Percentiles rank a stretch among this genome's conserved stretches.
Conservation (phyloP, 164 flowering plant species). For the Kingdonia uniflora region DNA sequence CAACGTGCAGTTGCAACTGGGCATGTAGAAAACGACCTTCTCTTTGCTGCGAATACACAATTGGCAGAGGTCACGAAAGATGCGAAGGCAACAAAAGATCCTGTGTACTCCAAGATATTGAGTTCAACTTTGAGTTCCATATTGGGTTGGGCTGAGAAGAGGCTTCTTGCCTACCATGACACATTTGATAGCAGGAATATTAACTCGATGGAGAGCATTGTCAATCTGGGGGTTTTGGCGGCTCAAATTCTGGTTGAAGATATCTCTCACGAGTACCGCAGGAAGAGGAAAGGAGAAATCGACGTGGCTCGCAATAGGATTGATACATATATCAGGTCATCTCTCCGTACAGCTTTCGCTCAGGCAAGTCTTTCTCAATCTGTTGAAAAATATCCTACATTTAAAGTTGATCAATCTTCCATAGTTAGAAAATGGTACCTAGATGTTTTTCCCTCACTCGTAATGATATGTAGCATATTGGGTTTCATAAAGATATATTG, state of each 20-base stretch:
- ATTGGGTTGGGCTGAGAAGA: conserved; percentile 71
- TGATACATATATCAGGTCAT: conserved; percentile 77
- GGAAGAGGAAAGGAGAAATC: conserved; percentile 40
- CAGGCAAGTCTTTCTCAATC: conserved; percentile 47
- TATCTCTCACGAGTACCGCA: conserved; percentile 48
- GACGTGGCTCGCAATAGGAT: conserved; percentile 44
- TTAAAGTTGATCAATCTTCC: no score
- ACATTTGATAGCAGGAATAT: conserved; percentile 38
- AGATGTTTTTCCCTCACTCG: no score
- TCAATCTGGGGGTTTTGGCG: conserved; percentile 47
- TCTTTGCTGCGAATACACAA: conserved; percentile 55
- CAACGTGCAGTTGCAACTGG: conserved; percentile 55
- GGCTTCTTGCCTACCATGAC: conserved; percentile 70
- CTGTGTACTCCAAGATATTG: conserved; percentile 38
- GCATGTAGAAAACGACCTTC: conserved; percentile 60
- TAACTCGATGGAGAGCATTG: conserved; percentile 43
- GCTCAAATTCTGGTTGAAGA: conserved; percentile 61
- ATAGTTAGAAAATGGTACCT: no score
- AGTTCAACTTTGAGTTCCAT: conserved; percentile 43
- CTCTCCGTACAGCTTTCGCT: conserved; percentile 62
- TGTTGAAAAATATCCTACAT: neutral
- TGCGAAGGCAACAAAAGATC: conserved; percentile 44
- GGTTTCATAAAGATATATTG: no score
- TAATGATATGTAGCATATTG: no score
- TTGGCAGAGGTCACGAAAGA: conserved; percentile 63